Conservation (phyloP, 2,329 filamentous ascomycete species). For the Fusarium piperis region DNA sequence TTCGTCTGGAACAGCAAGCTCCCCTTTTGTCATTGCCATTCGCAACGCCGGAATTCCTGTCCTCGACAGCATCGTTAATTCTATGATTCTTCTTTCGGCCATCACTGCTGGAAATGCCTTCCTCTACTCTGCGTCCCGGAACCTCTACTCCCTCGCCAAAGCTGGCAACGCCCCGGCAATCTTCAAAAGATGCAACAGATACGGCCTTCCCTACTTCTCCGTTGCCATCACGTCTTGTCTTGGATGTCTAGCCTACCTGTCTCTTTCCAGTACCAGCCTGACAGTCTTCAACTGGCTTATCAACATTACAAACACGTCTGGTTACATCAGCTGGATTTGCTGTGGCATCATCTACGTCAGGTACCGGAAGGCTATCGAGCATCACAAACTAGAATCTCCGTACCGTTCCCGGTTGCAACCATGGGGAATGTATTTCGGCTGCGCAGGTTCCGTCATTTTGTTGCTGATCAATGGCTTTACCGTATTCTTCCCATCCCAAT, state of each 20-base stretch:
- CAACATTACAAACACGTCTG: not conserved
- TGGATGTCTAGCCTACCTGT: not conserved
- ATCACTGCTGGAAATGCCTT: not conserved
- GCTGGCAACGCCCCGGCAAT: slow-evolving; percentile 52
- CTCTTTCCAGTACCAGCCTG: not conserved
- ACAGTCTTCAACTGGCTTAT: not conserved
- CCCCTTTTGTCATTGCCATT: not conserved
- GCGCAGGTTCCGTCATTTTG: slow-evolving; percentile 44
- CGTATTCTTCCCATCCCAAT: slow-evolving; percentile 33
- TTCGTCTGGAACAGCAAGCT: not conserved
- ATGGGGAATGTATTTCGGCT: not conserved
- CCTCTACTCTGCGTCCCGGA: slow-evolving; percentile 51
- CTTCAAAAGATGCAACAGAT: slow-evolving; percentile 33
- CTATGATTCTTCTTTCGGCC: not conserved
- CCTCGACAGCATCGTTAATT: not conserved
- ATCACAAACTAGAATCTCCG: not conserved
- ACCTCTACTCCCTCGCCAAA: slow-evolving; percentile 56
- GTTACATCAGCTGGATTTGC: not conserved
- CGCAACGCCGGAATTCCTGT: not conserved
- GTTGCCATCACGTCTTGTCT: slow-evolving; percentile 54
- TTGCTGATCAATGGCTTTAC: slow-evolving; percentile 69
- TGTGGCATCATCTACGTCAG: not conserved
- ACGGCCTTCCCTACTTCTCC: slow-evolving; percentile 52
- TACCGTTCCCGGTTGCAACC: not conserved
- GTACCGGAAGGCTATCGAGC: not conserved